Conservation (phyloP, 768 basidiomycete genomes). For the Suillus subalutaceus region DNA sequence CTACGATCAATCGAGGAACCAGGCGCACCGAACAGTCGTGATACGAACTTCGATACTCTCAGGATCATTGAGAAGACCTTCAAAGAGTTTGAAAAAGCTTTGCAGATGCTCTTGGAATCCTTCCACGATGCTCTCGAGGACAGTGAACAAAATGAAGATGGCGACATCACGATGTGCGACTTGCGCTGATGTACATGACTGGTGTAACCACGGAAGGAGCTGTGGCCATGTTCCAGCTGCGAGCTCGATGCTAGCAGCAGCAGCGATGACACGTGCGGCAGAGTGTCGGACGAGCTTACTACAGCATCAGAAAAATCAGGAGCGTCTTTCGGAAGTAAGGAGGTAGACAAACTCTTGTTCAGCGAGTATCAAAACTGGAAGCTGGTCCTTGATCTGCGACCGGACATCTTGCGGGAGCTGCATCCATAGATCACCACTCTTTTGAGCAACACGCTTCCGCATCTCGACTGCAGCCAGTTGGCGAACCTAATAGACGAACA, state of each 20-base stretch:
- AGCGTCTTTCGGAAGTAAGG: neutral
- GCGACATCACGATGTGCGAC: conserved; percentile 89
- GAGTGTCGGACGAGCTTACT: conserved; percentile 93
- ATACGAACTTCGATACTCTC: conserved; percentile 90
- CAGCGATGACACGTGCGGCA: conserved; percentile 88
- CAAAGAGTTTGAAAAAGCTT: conserved; percentile 81
- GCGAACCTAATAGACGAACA: conserved; percentile 63
- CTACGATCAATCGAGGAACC: neutral
- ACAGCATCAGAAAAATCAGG: conserved; percentile 15
- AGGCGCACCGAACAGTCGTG: conserved; percentile 75
- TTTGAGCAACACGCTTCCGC: conserved; percentile 85
- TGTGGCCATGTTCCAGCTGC: conserved; percentile 78
- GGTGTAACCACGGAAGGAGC: conserved; percentile 85
- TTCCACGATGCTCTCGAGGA: conserved; percentile 90
- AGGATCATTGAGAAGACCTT: conserved; percentile 70
- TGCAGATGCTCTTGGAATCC: conserved; percentile 79
- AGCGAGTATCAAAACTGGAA: conserved; percentile 75
- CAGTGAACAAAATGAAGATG: conserved; percentile 85
- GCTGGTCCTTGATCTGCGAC: conserved; percentile 79
- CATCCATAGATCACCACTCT: conserved; percentile 84
- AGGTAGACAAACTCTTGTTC: conserved; percentile 69
- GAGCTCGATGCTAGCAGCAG: conserved; percentile 89
- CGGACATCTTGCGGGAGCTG: conserved; percentile 67
- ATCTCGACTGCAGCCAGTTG: conserved; percentile 97
- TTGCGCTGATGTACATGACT: conserved; percentile 68